These are phyloP conservation scores for Corymbia maculata DNA, from an alignment of 345 rosid genomes.

Conservation along the genomic window DNA sequence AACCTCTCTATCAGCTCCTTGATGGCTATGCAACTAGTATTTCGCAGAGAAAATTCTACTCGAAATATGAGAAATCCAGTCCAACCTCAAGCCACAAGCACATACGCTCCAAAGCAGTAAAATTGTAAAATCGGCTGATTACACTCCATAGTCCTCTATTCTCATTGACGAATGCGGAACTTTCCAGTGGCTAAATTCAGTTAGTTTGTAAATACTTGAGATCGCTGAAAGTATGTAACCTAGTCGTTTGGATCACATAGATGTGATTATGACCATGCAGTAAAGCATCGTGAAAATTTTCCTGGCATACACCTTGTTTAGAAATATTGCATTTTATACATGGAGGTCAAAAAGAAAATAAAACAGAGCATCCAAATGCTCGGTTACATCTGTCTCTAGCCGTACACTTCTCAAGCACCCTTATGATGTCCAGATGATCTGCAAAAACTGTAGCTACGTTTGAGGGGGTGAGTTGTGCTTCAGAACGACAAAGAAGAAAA, in stretches of 20 bases:
- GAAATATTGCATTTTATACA: background rate
- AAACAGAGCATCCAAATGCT: background rate
- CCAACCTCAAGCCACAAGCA: too few species aligned
- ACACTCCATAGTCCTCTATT: background rate
- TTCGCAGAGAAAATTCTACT: too few species aligned
- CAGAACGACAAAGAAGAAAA: constrained; percentile 12
- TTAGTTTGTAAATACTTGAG: background rate
- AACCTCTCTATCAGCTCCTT: too few species aligned
- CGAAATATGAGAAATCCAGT: too few species aligned
- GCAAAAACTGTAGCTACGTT: background rate
- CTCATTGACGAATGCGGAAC: background rate
- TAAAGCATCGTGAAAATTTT: background rate
- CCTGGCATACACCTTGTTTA: background rate
- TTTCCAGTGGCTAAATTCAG: background rate
- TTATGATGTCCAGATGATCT: background rate
- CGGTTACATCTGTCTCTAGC: background rate
- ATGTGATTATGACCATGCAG: background rate
- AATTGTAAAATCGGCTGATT: background rate
- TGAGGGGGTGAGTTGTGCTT: constrained; percentile 15
- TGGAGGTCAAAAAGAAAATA: background rate
- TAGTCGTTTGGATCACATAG: background rate
- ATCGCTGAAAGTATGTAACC: background rate
- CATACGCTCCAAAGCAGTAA: background rate
- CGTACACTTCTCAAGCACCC: background rate
- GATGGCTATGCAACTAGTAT: too few species aligned